Conservation (phyloP, 2,329 filamentous ascomycete genomes). For the Arthrobotrys conoides region DNA sequence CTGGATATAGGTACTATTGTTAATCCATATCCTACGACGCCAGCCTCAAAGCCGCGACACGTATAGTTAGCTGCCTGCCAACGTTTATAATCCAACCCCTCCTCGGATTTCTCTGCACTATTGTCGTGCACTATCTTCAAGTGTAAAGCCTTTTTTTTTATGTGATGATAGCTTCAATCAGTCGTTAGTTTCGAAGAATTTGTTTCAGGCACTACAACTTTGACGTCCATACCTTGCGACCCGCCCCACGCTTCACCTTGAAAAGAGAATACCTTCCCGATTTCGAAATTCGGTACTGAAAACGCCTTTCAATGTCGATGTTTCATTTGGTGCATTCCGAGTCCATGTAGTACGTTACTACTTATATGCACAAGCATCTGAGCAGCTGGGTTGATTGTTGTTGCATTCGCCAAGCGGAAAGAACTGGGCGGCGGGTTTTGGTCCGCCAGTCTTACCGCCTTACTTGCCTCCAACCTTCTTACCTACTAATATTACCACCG, state of each 20-base stretch:
- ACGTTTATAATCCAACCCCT: neutral
- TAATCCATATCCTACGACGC: neutral
- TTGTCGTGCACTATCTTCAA: neutral
- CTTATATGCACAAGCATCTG: neutral
- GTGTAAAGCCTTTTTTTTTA: neutral
- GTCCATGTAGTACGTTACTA: neutral
- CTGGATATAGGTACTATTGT: neutral
- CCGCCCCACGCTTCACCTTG: neutral
- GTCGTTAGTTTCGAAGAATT: neutral
- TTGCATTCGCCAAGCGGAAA: constrained; percentile 37
- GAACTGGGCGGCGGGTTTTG: constrained; percentile 14
- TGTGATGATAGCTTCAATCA: neutral
- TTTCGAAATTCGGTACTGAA: neutral
- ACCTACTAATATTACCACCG: no score
- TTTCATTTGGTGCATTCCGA: constrained; percentile 18
- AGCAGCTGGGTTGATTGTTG: neutral
- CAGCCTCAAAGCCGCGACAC: constrained; percentile 18
- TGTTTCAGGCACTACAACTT: neutral
- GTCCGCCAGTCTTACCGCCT: constrained; percentile 15
- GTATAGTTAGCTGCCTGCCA: neutral
- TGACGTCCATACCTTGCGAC: neutral
- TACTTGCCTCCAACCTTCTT: neutral
- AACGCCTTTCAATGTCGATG: constrained; percentile 1
- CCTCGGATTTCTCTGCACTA: neutral
- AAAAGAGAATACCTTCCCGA: neutral